phyloP scores from a whole-genome alignment of 106 monocot species.

The Cymbidium sinense region DNA sequence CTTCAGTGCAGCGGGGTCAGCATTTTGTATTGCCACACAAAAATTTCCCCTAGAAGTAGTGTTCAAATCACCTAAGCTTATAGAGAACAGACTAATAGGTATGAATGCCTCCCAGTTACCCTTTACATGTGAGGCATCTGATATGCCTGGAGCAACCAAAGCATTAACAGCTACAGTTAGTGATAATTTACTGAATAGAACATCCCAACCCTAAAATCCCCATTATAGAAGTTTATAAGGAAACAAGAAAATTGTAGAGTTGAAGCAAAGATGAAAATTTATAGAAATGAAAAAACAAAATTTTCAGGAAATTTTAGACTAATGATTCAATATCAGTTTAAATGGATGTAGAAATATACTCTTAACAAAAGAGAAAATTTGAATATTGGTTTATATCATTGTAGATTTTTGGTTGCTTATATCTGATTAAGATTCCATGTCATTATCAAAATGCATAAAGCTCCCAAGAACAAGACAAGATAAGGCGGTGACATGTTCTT shows the following conservation, averaged over 20 bases:
- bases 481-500: too few species aligned
- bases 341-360: background rate
- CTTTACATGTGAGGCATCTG: background rate
- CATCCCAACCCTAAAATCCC: background rate
- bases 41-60: conserved; percentile 9
- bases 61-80: background rate
- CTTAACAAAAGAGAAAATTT: too few species aligned
- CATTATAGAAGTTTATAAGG: background rate
- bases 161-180: background rate
- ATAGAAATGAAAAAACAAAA: too few species aligned
- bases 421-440: too few species aligned
- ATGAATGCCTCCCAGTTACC: background rate
- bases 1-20: conserved; percentile 20
- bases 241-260: background rate
- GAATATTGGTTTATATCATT: too few species aligned
- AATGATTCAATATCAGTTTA: background rate
- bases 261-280: background rate
- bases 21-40: conserved; percentile 35
- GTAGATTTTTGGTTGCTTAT: too few species aligned
- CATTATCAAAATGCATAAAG: too few species aligned
- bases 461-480: too few species aligned
- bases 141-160: conserved; percentile 7
- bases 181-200: background rate
- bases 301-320: background rate
- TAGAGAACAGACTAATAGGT: too few species aligned